These are phyloP conservation scores for Pseudogymnoascus sp. DNA, from an alignment of 2,329 filamentous ascomycete genomes.

Conservation along the genomic window DNA sequence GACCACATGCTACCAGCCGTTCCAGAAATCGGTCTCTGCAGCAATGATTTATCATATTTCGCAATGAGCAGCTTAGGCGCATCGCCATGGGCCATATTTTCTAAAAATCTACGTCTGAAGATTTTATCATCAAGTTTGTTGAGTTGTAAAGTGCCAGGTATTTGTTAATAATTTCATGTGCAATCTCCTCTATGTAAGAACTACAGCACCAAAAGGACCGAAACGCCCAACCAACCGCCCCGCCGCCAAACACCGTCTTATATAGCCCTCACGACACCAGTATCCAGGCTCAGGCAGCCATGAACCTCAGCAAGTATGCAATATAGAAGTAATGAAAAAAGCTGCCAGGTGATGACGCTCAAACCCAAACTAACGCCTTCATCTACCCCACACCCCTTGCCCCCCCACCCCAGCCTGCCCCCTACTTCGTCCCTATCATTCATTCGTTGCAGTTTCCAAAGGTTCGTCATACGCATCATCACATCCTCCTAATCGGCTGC, in stretches of 20 bases:
- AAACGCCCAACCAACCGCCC: not conserved
- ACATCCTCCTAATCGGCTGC: conserved; percentile 9
- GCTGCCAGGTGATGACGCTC: conserved; percentile 4
- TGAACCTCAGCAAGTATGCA: not conserved
- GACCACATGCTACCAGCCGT: not conserved
- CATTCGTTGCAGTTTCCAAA: conserved; percentile 2
- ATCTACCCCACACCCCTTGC: not conserved
- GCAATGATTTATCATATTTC: conserved; percentile 3
- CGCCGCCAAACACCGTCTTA: not conserved
- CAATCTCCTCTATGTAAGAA: not conserved
- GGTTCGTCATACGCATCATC: not conserved
- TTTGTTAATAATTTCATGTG: not conserved
- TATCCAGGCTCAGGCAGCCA: not conserved
- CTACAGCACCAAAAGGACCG: not conserved
- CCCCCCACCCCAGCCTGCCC: not conserved
- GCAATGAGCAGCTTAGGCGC: not conserved
- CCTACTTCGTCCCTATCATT: not conserved
- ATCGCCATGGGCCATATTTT: not conserved
- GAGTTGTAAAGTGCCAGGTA: not conserved
- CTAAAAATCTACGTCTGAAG: not conserved
- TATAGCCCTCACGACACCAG: not conserved
- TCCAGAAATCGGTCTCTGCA: not conserved
- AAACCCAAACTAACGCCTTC: conserved; percentile 2
- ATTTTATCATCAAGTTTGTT: not conserved
- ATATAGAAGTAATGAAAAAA: conserved; percentile 7